phyloP scores from a whole-genome alignment of 23 red algal genomes.

The Cyanidioschyzon merolae region DNA sequence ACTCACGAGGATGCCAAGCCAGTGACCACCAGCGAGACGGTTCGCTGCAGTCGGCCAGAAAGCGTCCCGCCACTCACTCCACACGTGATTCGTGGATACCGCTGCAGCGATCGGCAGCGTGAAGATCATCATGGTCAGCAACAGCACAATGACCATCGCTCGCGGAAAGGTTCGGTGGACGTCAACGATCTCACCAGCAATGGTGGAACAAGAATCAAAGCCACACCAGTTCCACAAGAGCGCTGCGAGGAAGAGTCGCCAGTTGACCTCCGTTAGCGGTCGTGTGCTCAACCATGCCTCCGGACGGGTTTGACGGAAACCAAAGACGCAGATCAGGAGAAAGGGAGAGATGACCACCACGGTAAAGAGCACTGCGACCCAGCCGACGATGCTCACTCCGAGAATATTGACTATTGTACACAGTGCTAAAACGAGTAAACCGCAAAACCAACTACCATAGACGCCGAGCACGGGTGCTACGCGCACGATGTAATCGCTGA shows the following conservation, averaged over 20 bases:
- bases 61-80: constrained; percentile 21
- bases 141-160: constrained; percentile 20
- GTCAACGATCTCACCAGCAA: constrained; percentile 19
- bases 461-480: not conserved
- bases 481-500: constrained; percentile 13
- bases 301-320: not conserved
- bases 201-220: constrained; percentile 15
- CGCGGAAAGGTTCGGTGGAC: constrained; percentile 13
- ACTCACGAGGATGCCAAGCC: constrained; percentile 14
- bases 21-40: constrained; percentile 17
- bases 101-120: constrained; percentile 20
- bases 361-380: constrained; percentile 24
- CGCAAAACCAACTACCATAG: not conserved
- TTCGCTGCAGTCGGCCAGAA: constrained; percentile 25
- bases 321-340: constrained; percentile 2
- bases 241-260: constrained; percentile 26
- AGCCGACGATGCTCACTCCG: constrained; percentile 21
- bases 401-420: constrained; percentile 18
- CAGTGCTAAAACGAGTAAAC: constrained; percentile 6
- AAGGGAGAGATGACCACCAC: constrained; percentile 4
- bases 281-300: constrained; percentile 2
- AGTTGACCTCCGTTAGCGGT: constrained; percentile 8
- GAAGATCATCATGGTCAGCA: constrained; percentile 16
- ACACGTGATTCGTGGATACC: constrained; percentile 16
- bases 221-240: constrained; percentile 26